A percentile compares a stretch with the other conserved stretches of the same genome.
Conservation (phyloP, 768 basidiomycete species). For the Mycena rosella region DNA sequence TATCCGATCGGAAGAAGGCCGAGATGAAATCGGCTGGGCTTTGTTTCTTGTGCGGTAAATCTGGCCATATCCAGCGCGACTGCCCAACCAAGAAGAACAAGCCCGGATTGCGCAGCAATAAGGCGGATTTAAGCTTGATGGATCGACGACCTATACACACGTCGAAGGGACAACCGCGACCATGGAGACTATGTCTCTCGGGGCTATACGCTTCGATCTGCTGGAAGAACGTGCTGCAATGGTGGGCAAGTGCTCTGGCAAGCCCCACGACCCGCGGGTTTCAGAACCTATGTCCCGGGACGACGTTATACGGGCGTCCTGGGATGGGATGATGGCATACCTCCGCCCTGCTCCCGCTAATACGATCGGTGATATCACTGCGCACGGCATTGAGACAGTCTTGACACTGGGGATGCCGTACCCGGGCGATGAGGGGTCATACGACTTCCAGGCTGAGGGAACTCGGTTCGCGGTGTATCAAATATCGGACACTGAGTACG, state of each 20-base stretch:
- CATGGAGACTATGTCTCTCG: not conserved
- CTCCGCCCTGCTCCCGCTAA: not conserved
- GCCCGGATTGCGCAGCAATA: not conserved
- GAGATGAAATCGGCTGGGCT: not conserved
- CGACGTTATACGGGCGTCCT: not conserved
- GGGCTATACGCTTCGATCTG: not conserved
- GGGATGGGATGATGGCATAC: not conserved
- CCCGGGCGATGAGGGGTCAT: not conserved
- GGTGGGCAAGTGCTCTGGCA: no score
- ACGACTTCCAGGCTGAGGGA: not conserved
- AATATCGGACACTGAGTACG: not conserved
- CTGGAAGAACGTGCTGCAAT: not conserved
- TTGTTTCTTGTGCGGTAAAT: not conserved
- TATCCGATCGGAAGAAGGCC: not conserved
- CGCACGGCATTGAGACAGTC: not conserved
- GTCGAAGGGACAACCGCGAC: not conserved
- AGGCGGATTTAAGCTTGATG: not conserved
- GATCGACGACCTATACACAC: not conserved
- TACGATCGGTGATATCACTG: not conserved
- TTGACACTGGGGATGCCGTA: not conserved
- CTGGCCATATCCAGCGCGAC: not conserved
- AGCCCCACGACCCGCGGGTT: not conserved
- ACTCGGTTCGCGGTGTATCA: not conserved
- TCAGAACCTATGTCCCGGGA: no score
- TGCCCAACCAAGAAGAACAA: not conserved